Evolutionary conservation across 176 grass and related monocot species (phyloP), one percentile per base, ranked within the genome.

Genomic region (Oryza glumipatula): DNA sequence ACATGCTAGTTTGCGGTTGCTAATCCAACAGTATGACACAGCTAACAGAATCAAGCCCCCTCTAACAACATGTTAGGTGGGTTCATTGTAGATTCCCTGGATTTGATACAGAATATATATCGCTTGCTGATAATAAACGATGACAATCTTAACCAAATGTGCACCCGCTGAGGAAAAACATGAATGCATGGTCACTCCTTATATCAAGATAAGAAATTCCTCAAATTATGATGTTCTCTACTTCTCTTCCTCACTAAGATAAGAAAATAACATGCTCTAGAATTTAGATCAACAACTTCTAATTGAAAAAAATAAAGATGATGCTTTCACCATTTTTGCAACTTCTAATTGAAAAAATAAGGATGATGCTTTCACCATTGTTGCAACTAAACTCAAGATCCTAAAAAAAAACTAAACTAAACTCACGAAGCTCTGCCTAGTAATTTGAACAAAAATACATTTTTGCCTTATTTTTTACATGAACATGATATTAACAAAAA

Each of bases 1-100:
- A 30, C 22, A 76, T 63, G 32, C 26, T 63, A 69, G 68, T 21
- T 66, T 80, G 58, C n/a, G 58, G 58, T 63, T n/a, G 21, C 58
- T 22, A 23, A 63, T 63, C 9, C n/a, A 63, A 63, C 21, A 63
- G 58, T 63, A 63, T 11, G 9, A 10, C 58, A 63, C 58, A 23
- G 9, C 58, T 63, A 63, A 63, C n/a, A 63, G 9, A n/a, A 58
- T 58, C 17, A 21, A 58, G 54, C 7, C 19, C 54, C 19, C 54
- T 9, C 19, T n/a, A 58, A 58, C n/a, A 63, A 63, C 8, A 23
- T 23, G 58, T 23, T 63, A 63, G 58, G 58, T 63, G 8, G 11
- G 58, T 61, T 61, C 11, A 61, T 61, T 61, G 58, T 61, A 58
- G 54, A 61, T 61, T 61, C 2, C 8, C 21, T 22, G 58, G 21